Base-by-base conservation (phyloP, 2,329 filamentous ascomycete genomes). In the Fonsecaea nubica region DNA sequence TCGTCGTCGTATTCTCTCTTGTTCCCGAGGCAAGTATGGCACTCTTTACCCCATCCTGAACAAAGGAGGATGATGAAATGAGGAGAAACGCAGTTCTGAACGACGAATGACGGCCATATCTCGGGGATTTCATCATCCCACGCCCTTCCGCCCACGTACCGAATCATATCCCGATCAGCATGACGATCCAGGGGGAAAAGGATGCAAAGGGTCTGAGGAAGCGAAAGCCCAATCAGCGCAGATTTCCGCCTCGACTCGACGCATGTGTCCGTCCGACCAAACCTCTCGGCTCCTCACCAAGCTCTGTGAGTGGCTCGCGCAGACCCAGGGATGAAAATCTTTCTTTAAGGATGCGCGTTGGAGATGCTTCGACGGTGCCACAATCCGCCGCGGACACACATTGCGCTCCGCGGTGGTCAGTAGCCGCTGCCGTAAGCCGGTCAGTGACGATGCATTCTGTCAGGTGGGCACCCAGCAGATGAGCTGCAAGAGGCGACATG, bases 391-490 rank as follows among this genome's bases (percentile, higher is more conserved):
- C 13, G 18, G 57, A n/a, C 12, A 8, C 10, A 35, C 15, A 48
- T 33, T 25, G 15, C 25, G n/a, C 12, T 52, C 38, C 38, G 42
- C 15, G 21, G 52, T 36, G 30, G 53, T 30, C 53, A 33, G 33
- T 32, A n/a, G 30, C 32, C 58, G 33, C 33, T 61, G 48, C 58
- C 58, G 45, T 45, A 40, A 61, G 40, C 58, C 58, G 58, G 48
- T 61, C 57, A 50, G n/a, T 36, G 35, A 45, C 38, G 15, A 18
- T 57, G 9, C 6, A n/a, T 21, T 36, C 32, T 2, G 18, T 33
- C 15, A 7, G 21, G 10, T 18, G 30, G 40, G 21, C 57, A 25
- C 30, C 21, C 21, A 25, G 21, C 45, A 50, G 21, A 50, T 50
- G 45, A 42, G 57, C 30, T 32, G 30, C 57, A 59, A 21, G 57